Evolutionary conservation across 495 filamentous ascomycete species (phyloP).

Genomic region (Peziza echinospora): DNA sequence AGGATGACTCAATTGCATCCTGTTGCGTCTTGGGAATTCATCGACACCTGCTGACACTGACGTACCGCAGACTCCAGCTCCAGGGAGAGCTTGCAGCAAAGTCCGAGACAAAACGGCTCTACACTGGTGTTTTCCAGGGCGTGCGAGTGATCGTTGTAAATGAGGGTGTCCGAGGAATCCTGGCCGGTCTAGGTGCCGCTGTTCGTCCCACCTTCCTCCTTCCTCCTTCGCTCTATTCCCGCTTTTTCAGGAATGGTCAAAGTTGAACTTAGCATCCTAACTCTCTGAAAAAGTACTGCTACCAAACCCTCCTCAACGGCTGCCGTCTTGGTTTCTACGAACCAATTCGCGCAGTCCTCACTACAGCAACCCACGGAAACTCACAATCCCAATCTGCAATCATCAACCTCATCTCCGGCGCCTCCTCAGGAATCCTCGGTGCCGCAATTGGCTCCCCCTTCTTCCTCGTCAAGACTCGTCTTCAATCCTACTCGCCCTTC

Average conservation of each 20-base stretch:
- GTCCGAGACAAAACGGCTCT: conserved; percentile 58
- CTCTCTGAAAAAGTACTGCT: conserved; percentile 52
- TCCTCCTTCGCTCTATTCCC: background rate
- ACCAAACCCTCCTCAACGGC: conserved; percentile 90
- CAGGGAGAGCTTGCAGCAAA: conserved; percentile 89
- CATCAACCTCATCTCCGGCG: conserved; percentile 83
- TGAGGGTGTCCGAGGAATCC: conserved; percentile 67
- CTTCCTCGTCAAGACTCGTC: conserved; percentile 92
- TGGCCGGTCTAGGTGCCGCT: conserved; percentile 75
- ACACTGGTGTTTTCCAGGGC: conserved; percentile 82
- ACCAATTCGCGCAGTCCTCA: conserved; percentile 52
- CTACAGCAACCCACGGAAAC: conserved; percentile 42
- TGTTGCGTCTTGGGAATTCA: background rate
- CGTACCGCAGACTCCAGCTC: conserved; percentile 51
- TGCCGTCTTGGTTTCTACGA: conserved; percentile 97
- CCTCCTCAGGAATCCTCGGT: conserved; percentile 68
- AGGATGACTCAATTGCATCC: background rate
- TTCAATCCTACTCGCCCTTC: conserved; percentile 88
- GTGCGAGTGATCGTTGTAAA: conserved; percentile 77
- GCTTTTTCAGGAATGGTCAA: too few relatives aligned
- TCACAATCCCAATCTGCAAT: conserved; percentile 53
- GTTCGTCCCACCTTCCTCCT: conserved; percentile 22
- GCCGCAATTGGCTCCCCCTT: conserved; percentile 84
- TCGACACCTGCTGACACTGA: conserved; percentile 7
- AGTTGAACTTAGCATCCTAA: conserved; percentile 6